Conservation (phyloP, 768 basidiomycete genomes). For the Suillus subalutaceus region DNA sequence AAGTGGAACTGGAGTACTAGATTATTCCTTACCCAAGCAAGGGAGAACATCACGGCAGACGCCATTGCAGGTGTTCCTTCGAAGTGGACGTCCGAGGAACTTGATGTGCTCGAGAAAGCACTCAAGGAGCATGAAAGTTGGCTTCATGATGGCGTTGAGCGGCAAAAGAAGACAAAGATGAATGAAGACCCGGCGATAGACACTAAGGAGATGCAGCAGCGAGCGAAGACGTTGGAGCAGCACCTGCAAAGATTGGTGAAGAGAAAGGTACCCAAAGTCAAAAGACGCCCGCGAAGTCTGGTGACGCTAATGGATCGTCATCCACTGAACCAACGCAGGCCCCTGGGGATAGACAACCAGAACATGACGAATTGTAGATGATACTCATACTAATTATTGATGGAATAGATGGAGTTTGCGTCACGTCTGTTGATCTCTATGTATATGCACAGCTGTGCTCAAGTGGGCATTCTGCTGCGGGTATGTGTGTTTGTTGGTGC, state of each 20-base stretch:
- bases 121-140: conserved; percentile 82
- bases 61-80: conserved; percentile 60
- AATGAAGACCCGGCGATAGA: conserved; percentile 87
- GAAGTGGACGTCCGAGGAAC: conserved; percentile 87
- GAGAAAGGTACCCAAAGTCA: conserved; percentile 68
- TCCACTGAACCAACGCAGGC: conserved; percentile 22
- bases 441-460: background rate
- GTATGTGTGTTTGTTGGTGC: conserved; percentile 27
- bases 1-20: conserved; percentile 88
- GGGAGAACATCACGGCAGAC: conserved; percentile 71
- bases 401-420: conserved; percentile 20
- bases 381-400: conserved; percentile 6
- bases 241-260: conserved; percentile 69
- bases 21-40: conserved; percentile 85
- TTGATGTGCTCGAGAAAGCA: conserved; percentile 75
- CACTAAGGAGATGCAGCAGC: conserved; percentile 82
- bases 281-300: conserved; percentile 45
- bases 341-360: conserved; percentile 20
- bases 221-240: conserved; percentile 78
- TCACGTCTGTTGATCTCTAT: background rate
- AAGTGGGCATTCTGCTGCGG: background rate
- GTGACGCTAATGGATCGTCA: conserved; percentile 17
- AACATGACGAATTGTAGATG: conserved; percentile 35
- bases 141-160: conserved; percentile 80
- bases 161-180: conserved; percentile 72